Evolutionary conservation across 371 early-diverging fungal genomes (phyloP), one percentile per base, ranked within the genome.

Genomic region (Rhizopus arrhizus): DNA sequence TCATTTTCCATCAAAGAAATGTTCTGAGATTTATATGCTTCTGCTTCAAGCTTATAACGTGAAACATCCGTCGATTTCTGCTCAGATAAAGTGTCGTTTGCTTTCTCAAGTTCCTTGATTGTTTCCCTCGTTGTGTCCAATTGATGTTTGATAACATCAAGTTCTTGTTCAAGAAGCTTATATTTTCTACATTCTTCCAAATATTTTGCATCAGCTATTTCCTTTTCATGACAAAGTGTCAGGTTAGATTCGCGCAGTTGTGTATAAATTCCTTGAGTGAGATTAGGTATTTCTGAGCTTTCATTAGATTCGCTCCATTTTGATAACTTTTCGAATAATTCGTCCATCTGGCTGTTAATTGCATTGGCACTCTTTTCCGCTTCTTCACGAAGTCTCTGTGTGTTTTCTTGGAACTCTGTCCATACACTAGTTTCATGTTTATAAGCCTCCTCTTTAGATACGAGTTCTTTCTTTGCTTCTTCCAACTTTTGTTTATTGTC

Each of bases 21-120:
- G 12, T 64, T 64, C 42, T 64, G 58, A 15, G 4, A 28, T 46
- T 41, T 64, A 32, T 58, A 53, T 5, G 64, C 58, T 10, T 64
- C 64, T 13, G 36, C 45, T 33, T 53, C 48, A 34, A 64, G 22
- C 40, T 54, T 52, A 15, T 41, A 36, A 5, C 15, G 10, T 13
- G 15, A 5, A 13, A 41, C 29, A 0, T 40, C 54, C 0, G 15
- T 8, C 6, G 32, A 28, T 6, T 49, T 16, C 36, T 54, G 45
- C 12, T 54, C 35, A 4, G 12, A 15, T 6, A 55, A 38, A 15
- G 8, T 6, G 13, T 58, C 54, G 32, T 54, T 53, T 11, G 47
- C 45, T 28, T 64, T 22, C 13, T 43, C 46, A 13, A 64, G 49
- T 42, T 35, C 41, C 4, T 45, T 13, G 7, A 46, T 15, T 15